Percentiles rank a stretch among this genome's conserved stretches.
Conservation (phyloP, 2,329 filamentous ascomycete species). For the Teratosphaeria pseudoeucalypti region DNA sequence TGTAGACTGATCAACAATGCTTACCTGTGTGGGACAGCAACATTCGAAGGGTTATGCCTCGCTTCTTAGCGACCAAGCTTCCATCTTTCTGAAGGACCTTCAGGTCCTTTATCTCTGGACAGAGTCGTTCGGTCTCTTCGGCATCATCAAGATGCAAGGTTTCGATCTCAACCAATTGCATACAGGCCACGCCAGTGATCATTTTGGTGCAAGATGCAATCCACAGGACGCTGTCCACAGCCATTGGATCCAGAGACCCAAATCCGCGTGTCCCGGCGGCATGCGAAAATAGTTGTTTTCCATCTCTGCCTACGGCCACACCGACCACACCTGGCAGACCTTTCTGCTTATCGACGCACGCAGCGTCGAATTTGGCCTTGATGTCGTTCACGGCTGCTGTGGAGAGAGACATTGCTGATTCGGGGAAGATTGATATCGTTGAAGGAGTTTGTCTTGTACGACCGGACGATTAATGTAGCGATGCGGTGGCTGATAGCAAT, state of each 20-base stretch:
- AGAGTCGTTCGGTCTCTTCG: slow-evolving; percentile 23
- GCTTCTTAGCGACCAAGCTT: slow-evolving; percentile 28
- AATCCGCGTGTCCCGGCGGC: slow-evolving; percentile 1
- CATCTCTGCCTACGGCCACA: slow-evolving; percentile 1
- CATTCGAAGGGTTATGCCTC: slow-evolving; percentile 38
- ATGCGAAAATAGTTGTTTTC: slow-evolving; percentile 1
- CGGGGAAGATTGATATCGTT: neutral
- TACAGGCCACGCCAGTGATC: slow-evolving; percentile 29
- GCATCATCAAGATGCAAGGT: slow-evolving; percentile 29
- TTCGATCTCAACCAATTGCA: slow-evolving; percentile 35
- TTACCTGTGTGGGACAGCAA: slow-evolving; percentile 36
- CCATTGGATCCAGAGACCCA: slow-evolving; percentile 37
- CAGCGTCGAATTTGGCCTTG: neutral
- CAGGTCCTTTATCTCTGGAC: slow-evolving; percentile 29
- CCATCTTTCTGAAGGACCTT: slow-evolving; percentile 27
- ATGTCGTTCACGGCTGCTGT: neutral
- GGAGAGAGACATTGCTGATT: neutral
- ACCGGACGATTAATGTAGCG: neutral
- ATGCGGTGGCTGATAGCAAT: neutral
- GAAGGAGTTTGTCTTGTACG: neutral
- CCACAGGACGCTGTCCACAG: slow-evolving; percentile 48
- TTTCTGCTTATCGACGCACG: slow-evolving; percentile 1
- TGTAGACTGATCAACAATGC: neutral
- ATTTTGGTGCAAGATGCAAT: slow-evolving; percentile 40
- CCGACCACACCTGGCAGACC: slow-evolving; percentile 1